Base-by-base conservation (phyloP, 345 rosid genomes). In the Garcia nutans region DNA sequence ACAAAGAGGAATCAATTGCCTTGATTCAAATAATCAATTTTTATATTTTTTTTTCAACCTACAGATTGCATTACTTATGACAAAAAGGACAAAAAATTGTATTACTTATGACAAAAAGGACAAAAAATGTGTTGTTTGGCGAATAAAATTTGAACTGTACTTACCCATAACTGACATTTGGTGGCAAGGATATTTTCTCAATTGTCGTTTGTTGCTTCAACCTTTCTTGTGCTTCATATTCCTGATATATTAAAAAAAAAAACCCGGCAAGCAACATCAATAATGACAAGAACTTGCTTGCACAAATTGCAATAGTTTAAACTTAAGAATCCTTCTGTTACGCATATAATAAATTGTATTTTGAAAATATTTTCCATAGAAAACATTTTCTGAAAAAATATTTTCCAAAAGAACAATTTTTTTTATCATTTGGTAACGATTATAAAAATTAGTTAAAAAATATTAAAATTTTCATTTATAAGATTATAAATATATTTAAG, bases 191-290 rank as follows among this genome's bases (percentile, higher is more conserved):
- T 78, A 85, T 82, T 61, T 89, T 88, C 69, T 91, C 95, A 70
- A 93, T 84, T 6, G 79, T 78, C 68, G 76, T 72, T 78, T 89
- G 93, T 77, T 88, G 97, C 82, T 86, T 93, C 81, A 80, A 81
- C 86, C 93, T 89, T 81, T 90, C 95, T 58, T 89, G 87, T 79
- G 86, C 85, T 88, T 96, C 97, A 84, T 86, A 93, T 37, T 89
- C 93, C 97, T 96, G 76, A 81, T 44, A 7, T 22, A 49, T 63
- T 17, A 50, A 68, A 8, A 44, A 57, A 72, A 74, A 62, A 6
- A 28, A 37, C 44, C 42, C 54, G 24, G 24, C 44, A 57, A 47
- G 67, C 26, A 23, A 68, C 13, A 62, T 47, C 41, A 67, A 47
- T 68, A 65, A 41, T 64, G n/a, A 20, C 45, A 23, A 71, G 20